A percentile compares a stretch with the other conserved stretches of the same genome.
Conservation (phyloP, 352 stramenopile species). For the Phytophthora sansomeana region DNA sequence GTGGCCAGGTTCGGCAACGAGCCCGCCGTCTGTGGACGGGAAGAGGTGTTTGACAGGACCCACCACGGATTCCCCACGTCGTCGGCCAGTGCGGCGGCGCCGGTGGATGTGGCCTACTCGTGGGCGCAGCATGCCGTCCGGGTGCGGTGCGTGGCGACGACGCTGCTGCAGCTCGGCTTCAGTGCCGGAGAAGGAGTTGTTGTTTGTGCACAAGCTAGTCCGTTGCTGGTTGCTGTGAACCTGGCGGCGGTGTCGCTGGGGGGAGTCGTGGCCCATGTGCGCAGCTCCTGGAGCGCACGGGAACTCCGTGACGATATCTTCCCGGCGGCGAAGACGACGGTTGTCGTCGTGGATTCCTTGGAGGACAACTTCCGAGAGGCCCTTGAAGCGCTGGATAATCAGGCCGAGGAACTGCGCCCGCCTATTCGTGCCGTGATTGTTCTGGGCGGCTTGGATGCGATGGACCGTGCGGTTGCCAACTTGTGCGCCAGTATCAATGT, state of each 20-base stretch:
- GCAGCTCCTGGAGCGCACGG: constrained; percentile 51
- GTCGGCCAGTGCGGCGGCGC: neutral
- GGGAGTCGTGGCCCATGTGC: constrained; percentile 67
- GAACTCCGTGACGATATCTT: constrained; percentile 70
- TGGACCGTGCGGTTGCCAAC: constrained; percentile 33
- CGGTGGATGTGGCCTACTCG: constrained; percentile 25
- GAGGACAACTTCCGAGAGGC: constrained; percentile 56
- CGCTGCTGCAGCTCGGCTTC: constrained; percentile 66
- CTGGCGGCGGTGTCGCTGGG: constrained; percentile 63
- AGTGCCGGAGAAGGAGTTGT: constrained; percentile 65
- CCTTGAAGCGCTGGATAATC: constrained; percentile 27
- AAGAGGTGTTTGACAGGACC: constrained; percentile 9
- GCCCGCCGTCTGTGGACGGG: constrained; percentile 32
- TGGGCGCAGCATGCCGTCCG: constrained; percentile 43
- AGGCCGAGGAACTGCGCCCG: constrained; percentile 30
- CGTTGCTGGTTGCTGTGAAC: constrained; percentile 64
- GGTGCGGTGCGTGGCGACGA: constrained; percentile 47
- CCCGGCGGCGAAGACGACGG: constrained; percentile 50
- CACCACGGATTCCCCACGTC: constrained; percentile 6
- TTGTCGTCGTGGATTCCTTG: constrained; percentile 70
- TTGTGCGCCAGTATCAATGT: constrained; percentile 49
- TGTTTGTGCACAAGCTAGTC: constrained; percentile 51
- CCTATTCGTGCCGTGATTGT: constrained; percentile 58
- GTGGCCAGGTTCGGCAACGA: constrained; percentile 27
- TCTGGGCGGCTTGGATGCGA: constrained; percentile 26